Percentiles rank a stretch among this genome's conserved stretches.
Evolutionary conservation across 208 protist species (phyloP).

Genomic region (Crithidia mellificae): DNA sequence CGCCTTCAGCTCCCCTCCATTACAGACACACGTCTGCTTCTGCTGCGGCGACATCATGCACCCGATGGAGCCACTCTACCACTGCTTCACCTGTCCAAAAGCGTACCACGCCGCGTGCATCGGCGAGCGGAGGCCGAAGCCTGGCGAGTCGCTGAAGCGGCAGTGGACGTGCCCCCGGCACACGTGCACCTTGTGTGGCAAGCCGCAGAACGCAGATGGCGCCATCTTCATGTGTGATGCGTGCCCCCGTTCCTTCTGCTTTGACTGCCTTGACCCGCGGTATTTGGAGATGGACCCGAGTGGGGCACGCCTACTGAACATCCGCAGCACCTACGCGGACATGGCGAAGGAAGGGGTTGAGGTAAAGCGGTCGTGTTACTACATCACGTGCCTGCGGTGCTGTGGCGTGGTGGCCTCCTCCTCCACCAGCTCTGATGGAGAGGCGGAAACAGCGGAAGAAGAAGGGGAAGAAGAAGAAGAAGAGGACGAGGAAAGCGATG

Average conservation of each 20-base stretch:
- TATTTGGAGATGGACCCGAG: conserved; percentile 75
- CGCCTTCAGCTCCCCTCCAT: conserved; percentile 9
- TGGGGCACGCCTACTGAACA: conserved; percentile 59
- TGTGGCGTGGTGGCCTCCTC: conserved; percentile 69
- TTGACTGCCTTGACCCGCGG: conserved; percentile 81
- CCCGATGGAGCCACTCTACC: conserved; percentile 77
- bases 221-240: conserved; percentile 84
- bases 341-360: conserved; percentile 76
- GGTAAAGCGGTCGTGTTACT: conserved; percentile 70
- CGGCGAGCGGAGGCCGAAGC: conserved; percentile 40
- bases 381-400: conserved; percentile 81
- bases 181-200: conserved; percentile 61
- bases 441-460: conserved; percentile 13
- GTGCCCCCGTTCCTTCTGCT: conserved; percentile 83
- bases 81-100: conserved; percentile 81
- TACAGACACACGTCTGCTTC: conserved; percentile 65
- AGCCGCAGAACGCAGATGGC: conserved; percentile 58
- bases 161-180: conserved; percentile 81
- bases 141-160: conserved; percentile 39
- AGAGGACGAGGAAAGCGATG: background rate
- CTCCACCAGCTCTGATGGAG: conserved; percentile 14
- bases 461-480: conserved; percentile 12
- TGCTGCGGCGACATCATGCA: conserved; percentile 79
- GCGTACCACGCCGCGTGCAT: conserved; percentile 83
- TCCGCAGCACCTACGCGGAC: conserved; percentile 59